These are phyloP conservation scores for Celoporthe dispersa DNA, from an alignment of 2,329 filamentous ascomycete species.

Conservation along the genomic window DNA sequence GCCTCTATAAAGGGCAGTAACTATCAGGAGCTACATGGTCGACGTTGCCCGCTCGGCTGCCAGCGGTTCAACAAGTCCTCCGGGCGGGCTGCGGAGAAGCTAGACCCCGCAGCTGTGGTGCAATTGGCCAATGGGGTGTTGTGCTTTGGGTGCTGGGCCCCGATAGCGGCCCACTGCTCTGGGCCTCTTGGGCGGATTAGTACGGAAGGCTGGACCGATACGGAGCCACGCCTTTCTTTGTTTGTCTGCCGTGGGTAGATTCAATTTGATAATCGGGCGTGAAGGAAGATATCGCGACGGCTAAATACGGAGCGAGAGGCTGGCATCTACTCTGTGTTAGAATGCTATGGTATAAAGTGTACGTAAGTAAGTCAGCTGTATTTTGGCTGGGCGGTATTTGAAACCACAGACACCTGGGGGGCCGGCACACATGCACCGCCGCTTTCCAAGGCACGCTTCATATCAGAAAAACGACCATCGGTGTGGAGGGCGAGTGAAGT, in stretches of 20 bases:
- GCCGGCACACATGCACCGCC: too few species aligned
- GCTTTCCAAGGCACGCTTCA: too few species aligned
- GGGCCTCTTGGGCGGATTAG: not conserved
- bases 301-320: not conserved
- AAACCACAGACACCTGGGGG: too few species aligned
- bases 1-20: not conserved
- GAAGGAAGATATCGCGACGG: not conserved
- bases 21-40: not conserved
- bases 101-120: not conserved
- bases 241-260: not conserved
- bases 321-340: not conserved
- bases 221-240: not conserved
- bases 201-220: not conserved
- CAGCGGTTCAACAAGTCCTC: conserved; percentile 2
- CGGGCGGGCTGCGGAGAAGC: conserved; percentile 5
- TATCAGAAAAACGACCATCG: too few species aligned
- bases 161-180: conserved; percentile 6
- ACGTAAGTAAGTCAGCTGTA: not conserved
- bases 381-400: too few species aligned
- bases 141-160: not conserved
- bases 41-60: not conserved
- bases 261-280: not conserved
- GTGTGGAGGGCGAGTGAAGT: too few species aligned
- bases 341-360: not conserved
- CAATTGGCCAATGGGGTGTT: conserved; percentile 8